These are phyloP conservation scores for Aspergillus campestris DNA, from an alignment of 495 filamentous ascomycete species.

Conservation along the genomic window DNA sequence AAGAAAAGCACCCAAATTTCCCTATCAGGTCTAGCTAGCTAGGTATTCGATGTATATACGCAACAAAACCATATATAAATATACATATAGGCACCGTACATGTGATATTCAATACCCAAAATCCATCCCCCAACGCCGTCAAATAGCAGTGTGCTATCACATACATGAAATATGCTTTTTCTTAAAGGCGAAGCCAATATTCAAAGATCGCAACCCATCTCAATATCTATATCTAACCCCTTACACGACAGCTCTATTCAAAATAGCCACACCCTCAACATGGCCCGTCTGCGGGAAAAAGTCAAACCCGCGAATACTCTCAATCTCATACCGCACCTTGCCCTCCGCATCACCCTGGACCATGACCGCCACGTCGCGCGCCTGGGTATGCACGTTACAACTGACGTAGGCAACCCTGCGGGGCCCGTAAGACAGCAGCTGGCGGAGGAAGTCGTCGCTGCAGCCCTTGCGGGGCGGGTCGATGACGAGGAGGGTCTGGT, in stretches of 20 bases:
- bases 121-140: too few species aligned
- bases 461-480: constrained; percentile 95
- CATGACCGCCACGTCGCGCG: constrained; percentile 78
- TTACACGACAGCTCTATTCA: constrained; percentile 32
- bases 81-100: too few species aligned
- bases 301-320: constrained; percentile 88
- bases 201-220: too few species aligned
- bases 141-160: too few species aligned
- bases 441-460: constrained; percentile 71
- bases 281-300: constrained; percentile 98
- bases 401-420: constrained; percentile 83
- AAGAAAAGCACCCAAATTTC: too few species aligned
- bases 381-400: constrained; percentile 97
- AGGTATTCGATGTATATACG: too few species aligned
- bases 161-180: too few species aligned
- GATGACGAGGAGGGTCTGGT: constrained; percentile 81
- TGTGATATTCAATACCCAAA: too few species aligned
- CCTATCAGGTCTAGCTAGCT: too few species aligned
- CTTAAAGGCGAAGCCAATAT: too few species aligned
- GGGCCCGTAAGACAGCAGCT: constrained; percentile 69
- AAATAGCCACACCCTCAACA: constrained; percentile 86
- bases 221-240: too few species aligned
- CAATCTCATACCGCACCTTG: constrained; percentile 67
- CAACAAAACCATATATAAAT: too few species aligned
- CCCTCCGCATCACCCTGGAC: constrained; percentile 53